These are phyloP conservation scores for Populus hybrid DNA, from an alignment of 441 rosid species.

Conservation along the genomic window DNA sequence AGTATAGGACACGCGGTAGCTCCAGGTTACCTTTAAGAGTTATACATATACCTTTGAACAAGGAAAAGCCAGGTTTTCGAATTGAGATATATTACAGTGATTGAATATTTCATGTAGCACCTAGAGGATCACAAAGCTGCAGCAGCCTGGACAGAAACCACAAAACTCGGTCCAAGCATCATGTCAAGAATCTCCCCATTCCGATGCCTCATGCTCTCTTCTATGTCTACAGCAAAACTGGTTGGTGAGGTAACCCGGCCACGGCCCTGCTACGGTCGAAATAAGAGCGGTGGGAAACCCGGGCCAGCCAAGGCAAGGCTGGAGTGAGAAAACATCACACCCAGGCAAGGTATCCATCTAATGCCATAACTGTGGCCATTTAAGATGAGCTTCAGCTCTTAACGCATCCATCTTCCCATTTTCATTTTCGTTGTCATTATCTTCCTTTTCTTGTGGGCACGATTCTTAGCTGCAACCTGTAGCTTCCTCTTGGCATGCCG, in stretches of 20 bases:
- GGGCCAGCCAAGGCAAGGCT: neutral
- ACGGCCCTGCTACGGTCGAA: no score
- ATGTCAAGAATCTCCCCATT: neutral
- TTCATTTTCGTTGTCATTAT: conserved; percentile 62
- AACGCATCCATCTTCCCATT: conserved; percentile 36
- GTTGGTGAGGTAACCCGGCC: neutral
- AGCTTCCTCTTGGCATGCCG: conserved; percentile 89
- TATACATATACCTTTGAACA: neutral
- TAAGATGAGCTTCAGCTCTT: neutral
- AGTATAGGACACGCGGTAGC: neutral
- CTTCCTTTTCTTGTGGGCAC: conserved; percentile 79
- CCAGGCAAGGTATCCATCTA: neutral
- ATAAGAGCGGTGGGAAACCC: neutral
- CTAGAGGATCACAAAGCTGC: neutral
- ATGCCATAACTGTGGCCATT: neutral
- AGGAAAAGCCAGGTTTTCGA: neutral
- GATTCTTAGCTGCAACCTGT: conserved; percentile 69
- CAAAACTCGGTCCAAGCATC: neutral
- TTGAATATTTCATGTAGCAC: neutral
- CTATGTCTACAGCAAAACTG: neutral
- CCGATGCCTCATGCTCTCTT: neutral
- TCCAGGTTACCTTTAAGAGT: neutral
- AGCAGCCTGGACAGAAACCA: neutral
- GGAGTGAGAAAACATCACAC: neutral
- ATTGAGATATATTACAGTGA: neutral